A percentile compares a stretch with the other conserved stretches of the same genome.
Conservation (phyloP, 495 filamentous ascomycete genomes). For the Aspergillus taichungensis region DNA sequence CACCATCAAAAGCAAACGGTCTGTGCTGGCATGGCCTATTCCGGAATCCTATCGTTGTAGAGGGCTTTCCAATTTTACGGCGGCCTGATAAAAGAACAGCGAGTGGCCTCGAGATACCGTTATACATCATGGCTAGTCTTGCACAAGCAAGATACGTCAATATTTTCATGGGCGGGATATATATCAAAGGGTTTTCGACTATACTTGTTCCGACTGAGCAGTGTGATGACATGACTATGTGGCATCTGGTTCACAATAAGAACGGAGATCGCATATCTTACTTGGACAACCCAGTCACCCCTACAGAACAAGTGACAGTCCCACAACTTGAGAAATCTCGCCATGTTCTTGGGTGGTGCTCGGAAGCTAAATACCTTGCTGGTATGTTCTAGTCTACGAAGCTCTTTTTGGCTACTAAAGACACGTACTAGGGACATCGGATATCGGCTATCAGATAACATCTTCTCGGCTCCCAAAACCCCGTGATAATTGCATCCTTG, state of each 20-base stretch:
- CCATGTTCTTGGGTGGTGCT: slow-evolving; percentile 12
- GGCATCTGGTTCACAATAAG: slow-evolving; percentile 8
- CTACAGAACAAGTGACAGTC: background rate
- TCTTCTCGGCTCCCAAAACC: background rate
- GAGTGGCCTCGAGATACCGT: slow-evolving; percentile 8
- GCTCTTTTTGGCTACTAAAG: no score
- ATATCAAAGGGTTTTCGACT: slow-evolving; percentile 11
- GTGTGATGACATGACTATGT: background rate
- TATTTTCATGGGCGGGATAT: background rate
- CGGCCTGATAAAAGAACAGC: background rate
- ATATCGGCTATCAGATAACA: background rate
- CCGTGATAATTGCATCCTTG: background rate
- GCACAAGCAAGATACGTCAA: background rate
- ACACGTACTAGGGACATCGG: background rate
- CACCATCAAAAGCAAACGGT: background rate
- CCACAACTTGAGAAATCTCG: background rate
- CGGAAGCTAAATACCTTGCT: background rate
- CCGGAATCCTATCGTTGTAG: slow-evolving; percentile 9
- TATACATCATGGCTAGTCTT: slow-evolving; percentile 12
- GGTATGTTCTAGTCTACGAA: slow-evolving; percentile 1
- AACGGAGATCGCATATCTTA: slow-evolving; percentile 9
- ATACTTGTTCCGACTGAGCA: slow-evolving; percentile 1
- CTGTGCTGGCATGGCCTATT: slow-evolving; percentile 13
- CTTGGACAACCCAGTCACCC: background rate
- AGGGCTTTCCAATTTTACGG: slow-evolving; percentile 9